phyloP scores from a whole-genome alignment of 768 basidiomycete genomes.

The Collybia nuda region DNA sequence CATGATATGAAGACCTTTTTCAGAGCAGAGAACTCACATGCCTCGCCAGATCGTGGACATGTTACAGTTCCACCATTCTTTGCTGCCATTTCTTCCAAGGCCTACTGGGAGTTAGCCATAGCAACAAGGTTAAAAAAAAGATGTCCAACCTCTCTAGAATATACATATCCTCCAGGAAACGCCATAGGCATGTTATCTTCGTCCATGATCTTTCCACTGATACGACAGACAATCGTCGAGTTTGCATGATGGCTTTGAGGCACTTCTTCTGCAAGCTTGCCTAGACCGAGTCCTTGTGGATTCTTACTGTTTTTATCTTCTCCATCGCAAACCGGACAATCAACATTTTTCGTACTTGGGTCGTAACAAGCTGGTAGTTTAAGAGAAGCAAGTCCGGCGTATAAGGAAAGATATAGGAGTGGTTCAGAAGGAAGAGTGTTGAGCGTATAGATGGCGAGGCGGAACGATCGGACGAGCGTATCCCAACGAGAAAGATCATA shows the following conservation, averaged over 20 bases:
- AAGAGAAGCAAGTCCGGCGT: constrained; percentile 88
- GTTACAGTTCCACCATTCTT: constrained; percentile 78
- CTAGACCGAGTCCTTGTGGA: constrained; percentile 51
- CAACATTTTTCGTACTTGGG: constrained; percentile 61
- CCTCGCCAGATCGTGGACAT: constrained; percentile 74
- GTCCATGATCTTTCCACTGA: constrained; percentile 94
- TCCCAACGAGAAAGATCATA: constrained; percentile 84
- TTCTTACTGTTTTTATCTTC: constrained; percentile 30
- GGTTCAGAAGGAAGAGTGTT: constrained; percentile 89
- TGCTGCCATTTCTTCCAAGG: constrained; percentile 83
- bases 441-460: constrained; percentile 81
- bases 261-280: constrained; percentile 78
- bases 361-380: constrained; percentile 86
- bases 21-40: constrained; percentile 63
- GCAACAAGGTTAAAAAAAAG: not conserved
- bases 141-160: constrained; percentile 80
- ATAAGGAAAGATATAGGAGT: constrained; percentile 82
- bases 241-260: constrained; percentile 94
- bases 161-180: constrained; percentile 89
- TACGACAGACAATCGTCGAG: constrained; percentile 90
- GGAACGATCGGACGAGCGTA: constrained; percentile 73
- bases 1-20: constrained; percentile 92
- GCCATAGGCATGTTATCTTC: constrained; percentile 91
- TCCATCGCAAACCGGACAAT: constrained; percentile 90
- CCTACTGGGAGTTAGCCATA: constrained; percentile 44